Percentiles rank a stretch among this genome's conserved stretches.
Evolutionary conservation across 345 rosid genomes (phyloP).

Genomic region (Pistacia atlantica): DNA sequence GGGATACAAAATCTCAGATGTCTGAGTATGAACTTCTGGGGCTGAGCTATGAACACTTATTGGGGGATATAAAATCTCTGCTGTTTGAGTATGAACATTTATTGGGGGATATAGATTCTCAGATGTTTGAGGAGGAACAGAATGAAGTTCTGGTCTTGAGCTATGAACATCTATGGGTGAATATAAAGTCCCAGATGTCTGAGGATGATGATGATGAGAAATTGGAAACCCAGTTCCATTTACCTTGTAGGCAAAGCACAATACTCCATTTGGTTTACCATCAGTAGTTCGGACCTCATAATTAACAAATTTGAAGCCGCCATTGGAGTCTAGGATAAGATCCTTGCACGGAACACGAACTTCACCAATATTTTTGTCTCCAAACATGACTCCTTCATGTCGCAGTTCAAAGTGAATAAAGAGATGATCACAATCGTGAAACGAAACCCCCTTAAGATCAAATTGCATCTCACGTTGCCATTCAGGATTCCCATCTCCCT

Average conservation of each 20-base stretch:
- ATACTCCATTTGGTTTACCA: slow-evolving; percentile 43
- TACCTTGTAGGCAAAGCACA: slow-evolving; percentile 41
- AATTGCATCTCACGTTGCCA: slow-evolving; percentile 52
- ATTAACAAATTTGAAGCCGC: slow-evolving; percentile 40
- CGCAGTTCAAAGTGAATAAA: slow-evolving; percentile 42
- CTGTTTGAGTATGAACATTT: neutral
- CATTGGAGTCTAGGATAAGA: slow-evolving; percentile 35
- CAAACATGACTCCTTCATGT: slow-evolving; percentile 53
- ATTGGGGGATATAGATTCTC: neutral
- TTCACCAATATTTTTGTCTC: slow-evolving; percentile 57
- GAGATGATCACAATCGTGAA: slow-evolving; percentile 27
- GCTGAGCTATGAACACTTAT: slow-evolving; percentile 2
- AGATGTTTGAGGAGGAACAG: neutral
- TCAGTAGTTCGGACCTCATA: slow-evolving; percentile 50
- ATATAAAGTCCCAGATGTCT: neutral
- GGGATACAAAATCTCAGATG: neutral
- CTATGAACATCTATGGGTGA: neutral
- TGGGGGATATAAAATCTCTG: neutral
- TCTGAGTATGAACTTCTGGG: neutral
- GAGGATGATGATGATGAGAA: slow-evolving; percentile 20
- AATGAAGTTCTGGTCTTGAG: neutral
- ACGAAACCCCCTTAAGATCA: slow-evolving; percentile 28
- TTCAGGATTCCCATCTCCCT: slow-evolving; percentile 55
- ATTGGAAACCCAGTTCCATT: slow-evolving; percentile 27
- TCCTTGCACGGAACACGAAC: slow-evolving; percentile 48